These are phyloP conservation scores for Kodamaea hsintzibuensis DNA, from an alignment of 805 yeast species.

Conservation along the genomic window DNA sequence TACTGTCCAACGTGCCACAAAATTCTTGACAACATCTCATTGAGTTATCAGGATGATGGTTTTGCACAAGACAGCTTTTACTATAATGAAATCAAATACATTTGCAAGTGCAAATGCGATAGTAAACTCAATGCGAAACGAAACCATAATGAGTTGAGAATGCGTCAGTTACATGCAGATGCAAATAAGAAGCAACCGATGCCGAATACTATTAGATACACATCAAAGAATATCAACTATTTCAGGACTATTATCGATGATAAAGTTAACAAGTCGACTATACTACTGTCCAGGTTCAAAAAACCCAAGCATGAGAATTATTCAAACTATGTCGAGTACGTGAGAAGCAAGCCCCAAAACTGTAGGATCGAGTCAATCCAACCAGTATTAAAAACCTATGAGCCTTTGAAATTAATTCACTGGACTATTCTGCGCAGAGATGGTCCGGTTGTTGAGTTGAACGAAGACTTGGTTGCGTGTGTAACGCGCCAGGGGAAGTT, in stretches of 20 bases:
- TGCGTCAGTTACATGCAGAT: not conserved
- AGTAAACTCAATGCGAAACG: conserved; percentile 7
- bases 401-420: conserved; percentile 10
- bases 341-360: not conserved
- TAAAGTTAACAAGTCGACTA: not conserved
- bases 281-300: not conserved
- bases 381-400: conserved; percentile 4
- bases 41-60: not conserved
- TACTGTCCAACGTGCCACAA: not conserved
- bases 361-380: not conserved
- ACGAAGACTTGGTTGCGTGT: conserved; percentile 27
- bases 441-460: conserved; percentile 4
- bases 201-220: conserved; percentile 9
- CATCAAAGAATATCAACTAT: conserved; percentile 9
- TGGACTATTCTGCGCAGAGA: conserved; percentile 4
- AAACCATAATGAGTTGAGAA: conserved; percentile 2
- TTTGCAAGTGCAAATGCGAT: not conserved
- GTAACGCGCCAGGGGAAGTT: conserved; percentile 24
- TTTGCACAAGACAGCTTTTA: not conserved
- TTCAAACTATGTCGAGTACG: not conserved
- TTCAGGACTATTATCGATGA: not conserved
- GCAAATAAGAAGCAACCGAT: not conserved
- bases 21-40: not conserved
- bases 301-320: not conserved
- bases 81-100: not conserved